phyloP scores from a whole-genome alignment of 164 flowering plant species.

The Magnolia officinalis region DNA sequence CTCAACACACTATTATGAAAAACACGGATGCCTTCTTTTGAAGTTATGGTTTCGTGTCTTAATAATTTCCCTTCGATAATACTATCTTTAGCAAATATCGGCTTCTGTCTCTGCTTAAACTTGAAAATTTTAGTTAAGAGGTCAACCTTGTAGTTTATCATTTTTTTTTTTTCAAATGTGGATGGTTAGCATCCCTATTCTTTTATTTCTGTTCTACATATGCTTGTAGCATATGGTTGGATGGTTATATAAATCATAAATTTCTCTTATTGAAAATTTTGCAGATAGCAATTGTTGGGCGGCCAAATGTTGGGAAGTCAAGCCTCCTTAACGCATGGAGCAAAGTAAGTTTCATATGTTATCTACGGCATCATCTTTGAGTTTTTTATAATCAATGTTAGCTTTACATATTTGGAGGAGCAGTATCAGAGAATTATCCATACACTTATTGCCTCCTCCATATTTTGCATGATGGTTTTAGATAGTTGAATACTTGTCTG shows the following conservation, averaged over 20 bases:
- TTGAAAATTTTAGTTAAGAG: not conserved
- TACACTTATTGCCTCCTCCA: too few relatives aligned
- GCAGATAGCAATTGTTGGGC: slow-evolving; percentile 96
- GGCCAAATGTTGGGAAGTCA: slow-evolving; percentile 99
- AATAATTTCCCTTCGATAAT: too few relatives aligned
- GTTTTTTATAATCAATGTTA: too few relatives aligned
- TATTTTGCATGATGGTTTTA: too few relatives aligned
- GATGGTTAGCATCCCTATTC: not conserved
- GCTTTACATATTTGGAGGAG: not conserved
- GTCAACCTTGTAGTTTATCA: not conserved
- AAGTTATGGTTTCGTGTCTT: not conserved
- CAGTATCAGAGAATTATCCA: too few relatives aligned
- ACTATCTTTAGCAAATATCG: too few relatives aligned
- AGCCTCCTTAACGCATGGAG: slow-evolving; percentile 99
- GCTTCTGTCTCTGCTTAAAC: too few relatives aligned
- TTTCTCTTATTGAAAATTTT: slow-evolving; percentile 3
- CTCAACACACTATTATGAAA: not conserved
- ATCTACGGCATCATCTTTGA: slow-evolving; percentile 2
- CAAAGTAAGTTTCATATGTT: slow-evolving; percentile 60
- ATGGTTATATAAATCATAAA: too few relatives aligned
- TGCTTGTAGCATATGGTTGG: not conserved
- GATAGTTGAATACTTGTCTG: too few relatives aligned
- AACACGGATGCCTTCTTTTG: not conserved
- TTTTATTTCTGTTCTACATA: not conserved
- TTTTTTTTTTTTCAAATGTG: too few relatives aligned